Evolutionary conservation across 2,329 filamentous ascomycete species (phyloP).

Genomic region (Aspergillus novofumigatus): DNA sequence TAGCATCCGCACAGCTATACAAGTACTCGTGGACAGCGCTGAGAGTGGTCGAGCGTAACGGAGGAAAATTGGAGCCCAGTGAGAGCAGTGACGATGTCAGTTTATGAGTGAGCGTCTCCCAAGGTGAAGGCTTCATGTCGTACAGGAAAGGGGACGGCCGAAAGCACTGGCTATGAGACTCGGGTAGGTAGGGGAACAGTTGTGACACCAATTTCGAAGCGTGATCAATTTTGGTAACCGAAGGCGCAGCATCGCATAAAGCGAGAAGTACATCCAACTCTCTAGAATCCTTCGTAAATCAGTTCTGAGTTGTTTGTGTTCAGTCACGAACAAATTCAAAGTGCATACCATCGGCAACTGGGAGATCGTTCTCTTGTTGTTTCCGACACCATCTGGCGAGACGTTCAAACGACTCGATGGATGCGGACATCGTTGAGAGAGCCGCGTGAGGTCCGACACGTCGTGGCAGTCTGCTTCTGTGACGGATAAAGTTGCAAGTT

Average conservation of each 20-base stretch:
- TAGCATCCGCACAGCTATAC: conserved; percentile 62
- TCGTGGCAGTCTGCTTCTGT: conserved; percentile 24
- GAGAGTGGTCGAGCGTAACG: conserved; percentile 62
- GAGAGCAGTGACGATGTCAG: conserved; percentile 78
- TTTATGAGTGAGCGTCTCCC: conserved; percentile 75
- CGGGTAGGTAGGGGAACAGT: conserved; percentile 77
- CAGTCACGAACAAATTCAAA: not conserved
- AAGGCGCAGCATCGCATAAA: conserved; percentile 82
- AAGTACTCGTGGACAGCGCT: conserved; percentile 69
- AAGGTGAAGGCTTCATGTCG: conserved; percentile 79
- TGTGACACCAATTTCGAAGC: conserved; percentile 76
- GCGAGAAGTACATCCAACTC: conserved; percentile 91
- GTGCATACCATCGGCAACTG: conserved; percentile 36
- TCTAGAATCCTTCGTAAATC: conserved; percentile 62
- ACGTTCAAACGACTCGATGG: conserved; percentile 23
- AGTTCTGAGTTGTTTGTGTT: conserved; percentile 11
- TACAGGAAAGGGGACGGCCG: conserved; percentile 76
- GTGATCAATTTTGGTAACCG: conserved; percentile 64
- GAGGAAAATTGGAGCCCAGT: conserved; percentile 68
- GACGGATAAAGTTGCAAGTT: conserved; percentile 41
- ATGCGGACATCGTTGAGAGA: conserved; percentile 29
- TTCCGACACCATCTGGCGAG: conserved; percentile 34
- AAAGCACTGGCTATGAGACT: conserved; percentile 76
- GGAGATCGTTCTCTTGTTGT: conserved; percentile 35
- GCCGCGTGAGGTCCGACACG: conserved; percentile 33